Evolutionary conservation across 768 basidiomycete genomes (phyloP), one percentile per base, ranked within the genome.

Genomic region (Boletales sp.): DNA sequence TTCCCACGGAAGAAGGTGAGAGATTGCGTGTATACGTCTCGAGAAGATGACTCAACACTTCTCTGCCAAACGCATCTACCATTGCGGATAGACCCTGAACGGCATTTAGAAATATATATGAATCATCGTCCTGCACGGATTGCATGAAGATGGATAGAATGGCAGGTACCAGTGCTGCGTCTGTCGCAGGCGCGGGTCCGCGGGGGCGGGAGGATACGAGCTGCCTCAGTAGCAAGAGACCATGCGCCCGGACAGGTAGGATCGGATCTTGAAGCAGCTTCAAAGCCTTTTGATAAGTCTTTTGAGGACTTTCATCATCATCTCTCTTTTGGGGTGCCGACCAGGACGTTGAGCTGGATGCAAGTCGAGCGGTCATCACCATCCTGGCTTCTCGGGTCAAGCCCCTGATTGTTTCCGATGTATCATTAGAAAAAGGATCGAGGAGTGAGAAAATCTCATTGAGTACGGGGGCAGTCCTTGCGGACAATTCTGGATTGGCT

Each of bases 81-180:
- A 97, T 84, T 5, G 79, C 82, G n/a, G 86, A 80, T 1, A 98
- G 75, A 0, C 94, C 94, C 59, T 94, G 90, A 13, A 95, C 86
- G 1, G 89, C 93, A 61, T 93, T 93, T 46, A 97, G 72, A 62
- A 92, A 97, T 48, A 97, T 83, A 66, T 93, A 97, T n/a, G 90
- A 92, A 61, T 98, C 95, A 35, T 94, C 88, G 53, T 96, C 93
- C 61, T 91, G 87, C 6, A 94, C 69, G 0, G 84, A 79, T 61
- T 90, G 83, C 54, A 94, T 67, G 65, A 97, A 95, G 48, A 96
- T 86, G 28, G 88, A 87, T 41, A 94, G 70, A 56, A 97, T 90
- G 1, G 86, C 87, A 7, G 93, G 92, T 14, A 84, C 68, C 21
- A 97, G 72, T 0, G 87, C 86, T 4, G 74, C 69, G 57, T 88